These are phyloP conservation scores for Salvia rosmarinus DNA, from an alignment of 257 asterid species.

Conservation along the genomic window DNA sequence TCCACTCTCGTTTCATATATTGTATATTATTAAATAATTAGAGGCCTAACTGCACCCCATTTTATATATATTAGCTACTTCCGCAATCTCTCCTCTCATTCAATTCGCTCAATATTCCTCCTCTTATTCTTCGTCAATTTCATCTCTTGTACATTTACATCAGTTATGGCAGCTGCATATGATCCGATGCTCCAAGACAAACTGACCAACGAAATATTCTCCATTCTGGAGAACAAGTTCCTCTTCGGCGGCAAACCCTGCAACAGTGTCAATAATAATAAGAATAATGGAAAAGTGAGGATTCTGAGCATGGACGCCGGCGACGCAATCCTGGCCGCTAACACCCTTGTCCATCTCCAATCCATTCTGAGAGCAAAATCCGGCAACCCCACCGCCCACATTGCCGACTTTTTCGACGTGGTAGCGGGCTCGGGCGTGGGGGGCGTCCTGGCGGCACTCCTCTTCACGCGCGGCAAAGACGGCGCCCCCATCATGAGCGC, in stretches of 20 bases:
- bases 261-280: too few relatives aligned
- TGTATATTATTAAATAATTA: not conserved
- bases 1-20: not conserved
- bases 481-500: slow-evolving; percentile 60
- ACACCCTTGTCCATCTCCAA: slow-evolving; percentile 56
- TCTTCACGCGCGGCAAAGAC: slow-evolving; percentile 57
- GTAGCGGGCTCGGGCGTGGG: slow-evolving; percentile 80
- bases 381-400: slow-evolving; percentile 55
- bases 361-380: slow-evolving; percentile 50
- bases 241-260: slow-evolving; percentile 51
- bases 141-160: not conserved
- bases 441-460: slow-evolving; percentile 66
- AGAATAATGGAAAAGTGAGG: slow-evolving; percentile 51
- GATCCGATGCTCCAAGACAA: slow-evolving; percentile 42
- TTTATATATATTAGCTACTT: slow-evolving; percentile 21
- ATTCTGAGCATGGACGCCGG: slow-evolving; percentile 77
- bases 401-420: slow-evolving; percentile 76
- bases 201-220: slow-evolving; percentile 70
- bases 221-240: slow-evolving; percentile 86
- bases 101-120: slow-evolving; percentile 14
- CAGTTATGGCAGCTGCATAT: slow-evolving; percentile 41
- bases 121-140: not conserved
- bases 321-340: slow-evolving; percentile 67
- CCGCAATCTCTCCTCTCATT: slow-evolving; percentile 9
- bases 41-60: not conserved